phyloP scores from a whole-genome alignment of 441 rosid species.

The Jatropha podagrica region DNA sequence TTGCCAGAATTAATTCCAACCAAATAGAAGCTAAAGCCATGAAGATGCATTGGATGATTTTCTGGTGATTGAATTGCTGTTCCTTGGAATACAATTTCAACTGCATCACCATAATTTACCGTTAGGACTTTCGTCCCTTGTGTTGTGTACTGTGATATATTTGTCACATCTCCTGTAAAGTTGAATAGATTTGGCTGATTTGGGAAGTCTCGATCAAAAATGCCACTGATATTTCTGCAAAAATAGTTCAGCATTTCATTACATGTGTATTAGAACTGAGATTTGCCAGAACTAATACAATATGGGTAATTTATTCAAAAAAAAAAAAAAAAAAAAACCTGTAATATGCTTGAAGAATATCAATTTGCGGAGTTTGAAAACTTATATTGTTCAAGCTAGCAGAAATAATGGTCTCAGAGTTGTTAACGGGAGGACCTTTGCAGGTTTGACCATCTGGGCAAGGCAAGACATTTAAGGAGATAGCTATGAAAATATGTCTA shows the following conservation, averaged over 20 bases:
- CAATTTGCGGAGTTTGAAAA: constrained; percentile 20
- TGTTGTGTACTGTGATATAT: not conserved
- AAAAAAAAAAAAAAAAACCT: constrained; percentile 11
- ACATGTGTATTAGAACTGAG: too few species aligned
- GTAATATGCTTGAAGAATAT: constrained; percentile 40
- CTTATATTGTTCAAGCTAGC: constrained; percentile 42
- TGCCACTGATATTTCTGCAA: constrained; percentile 16
- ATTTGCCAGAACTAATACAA: too few species aligned
- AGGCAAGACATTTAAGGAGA: constrained; percentile 23
- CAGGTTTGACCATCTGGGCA: constrained; percentile 27
- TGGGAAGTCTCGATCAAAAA: constrained; percentile 33
- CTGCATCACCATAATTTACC: constrained; percentile 26
- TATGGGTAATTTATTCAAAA: too few species aligned
- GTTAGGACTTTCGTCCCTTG: constrained; percentile 28
- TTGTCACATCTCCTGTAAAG: constrained; percentile 29
- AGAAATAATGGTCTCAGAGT: constrained; percentile 14
- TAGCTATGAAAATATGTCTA: constrained; percentile 24
- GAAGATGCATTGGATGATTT: constrained; percentile 45
- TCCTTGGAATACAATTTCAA: constrained; percentile 41
- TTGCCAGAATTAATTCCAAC: constrained; percentile 41
- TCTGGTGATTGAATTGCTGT: constrained; percentile 16
- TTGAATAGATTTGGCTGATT: constrained; percentile 19
- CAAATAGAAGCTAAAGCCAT: constrained; percentile 44
- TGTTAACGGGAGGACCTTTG: constrained; percentile 3
- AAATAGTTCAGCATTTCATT: too few species aligned